Percentiles rank a stretch among this genome's conserved stretches.
phyloP scores from a whole-genome alignment of 2,329 filamentous ascomycete genomes.

The Aspergillus amoenus region DNA sequence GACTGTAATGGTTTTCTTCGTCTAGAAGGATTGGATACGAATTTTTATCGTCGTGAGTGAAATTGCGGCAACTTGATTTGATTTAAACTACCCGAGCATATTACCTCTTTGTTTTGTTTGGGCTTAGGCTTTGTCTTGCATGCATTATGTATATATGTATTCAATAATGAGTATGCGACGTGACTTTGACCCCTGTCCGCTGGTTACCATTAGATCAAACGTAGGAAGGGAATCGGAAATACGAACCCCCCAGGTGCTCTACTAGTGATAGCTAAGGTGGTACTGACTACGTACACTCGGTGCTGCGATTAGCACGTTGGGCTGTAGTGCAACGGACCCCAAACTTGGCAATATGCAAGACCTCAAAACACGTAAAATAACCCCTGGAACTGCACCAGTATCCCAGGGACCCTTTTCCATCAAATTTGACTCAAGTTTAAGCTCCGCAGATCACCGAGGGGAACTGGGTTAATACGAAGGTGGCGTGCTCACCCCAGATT shows the following conservation, averaged over 20 bases:
- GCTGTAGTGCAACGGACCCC: too few relatives aligned
- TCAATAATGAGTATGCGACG: conserved; percentile 22
- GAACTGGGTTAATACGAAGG: too few relatives aligned
- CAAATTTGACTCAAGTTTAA: neutral
- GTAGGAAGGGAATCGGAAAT: too few relatives aligned
- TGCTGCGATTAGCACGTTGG: too few relatives aligned
- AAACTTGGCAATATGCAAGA: too few relatives aligned
- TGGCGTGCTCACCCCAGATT: too few relatives aligned
- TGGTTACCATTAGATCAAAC: neutral
- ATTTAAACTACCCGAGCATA: conserved; percentile 2
- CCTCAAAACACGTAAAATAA: too few relatives aligned
- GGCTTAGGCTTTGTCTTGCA: conserved; percentile 14
- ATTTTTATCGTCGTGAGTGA: neutral
- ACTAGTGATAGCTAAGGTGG: too few relatives aligned
- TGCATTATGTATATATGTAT: conserved; percentile 24
- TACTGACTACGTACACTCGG: neutral
- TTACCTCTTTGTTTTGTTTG: conserved; percentile 7
- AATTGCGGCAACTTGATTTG: conserved; percentile 4
- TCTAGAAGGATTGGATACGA: neutral
- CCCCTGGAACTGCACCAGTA: neutral
- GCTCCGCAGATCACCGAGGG: neutral
- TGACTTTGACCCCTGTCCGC: neutral
- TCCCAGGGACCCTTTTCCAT: neutral
- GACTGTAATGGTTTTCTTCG: neutral
- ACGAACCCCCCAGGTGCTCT: too few relatives aligned